Conservation (phyloP, 306 rosid genomes). For the Castanea crenata region DNA sequence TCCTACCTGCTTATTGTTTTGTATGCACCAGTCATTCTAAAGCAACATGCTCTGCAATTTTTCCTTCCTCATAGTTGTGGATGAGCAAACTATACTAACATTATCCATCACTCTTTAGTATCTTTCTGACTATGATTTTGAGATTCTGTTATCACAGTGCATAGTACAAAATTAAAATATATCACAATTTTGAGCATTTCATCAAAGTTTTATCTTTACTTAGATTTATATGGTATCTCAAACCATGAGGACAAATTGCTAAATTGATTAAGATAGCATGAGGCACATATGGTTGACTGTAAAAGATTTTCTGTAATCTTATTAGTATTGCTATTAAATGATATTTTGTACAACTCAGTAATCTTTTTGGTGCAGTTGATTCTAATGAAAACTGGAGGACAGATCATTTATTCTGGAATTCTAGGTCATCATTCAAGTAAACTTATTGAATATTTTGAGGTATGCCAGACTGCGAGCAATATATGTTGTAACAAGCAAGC, state of each 20-base stretch:
- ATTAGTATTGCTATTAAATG: slow-evolving; percentile 15
- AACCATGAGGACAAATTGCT: background rate
- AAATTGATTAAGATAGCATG: background rate
- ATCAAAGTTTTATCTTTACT: background rate
- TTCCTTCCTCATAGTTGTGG: background rate
- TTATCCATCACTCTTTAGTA: background rate
- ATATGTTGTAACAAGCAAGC: background rate
- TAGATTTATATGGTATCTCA: background rate
- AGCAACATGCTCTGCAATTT: background rate
- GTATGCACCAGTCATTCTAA: background rate
- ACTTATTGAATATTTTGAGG: slow-evolving; percentile 72
- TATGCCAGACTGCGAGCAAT: slow-evolving; percentile 20
- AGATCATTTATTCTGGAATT: slow-evolving; percentile 58
- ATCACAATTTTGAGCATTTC: background rate
- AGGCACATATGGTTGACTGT: background rate
- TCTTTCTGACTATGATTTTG: background rate
- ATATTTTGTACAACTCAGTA: slow-evolving; percentile 16
- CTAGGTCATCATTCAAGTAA: slow-evolving; percentile 59
- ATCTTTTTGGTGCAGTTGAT: slow-evolving; percentile 56
- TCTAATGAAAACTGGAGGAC: slow-evolving; percentile 77
- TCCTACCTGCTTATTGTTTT: no score
- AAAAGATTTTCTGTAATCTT: background rate
- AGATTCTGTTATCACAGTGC: background rate
- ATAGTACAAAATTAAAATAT: background rate
- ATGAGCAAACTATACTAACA: background rate